Evolutionary conservation across 352 stramenopile genomes (phyloP).

Genomic region (Aphanomyces astaci): DNA sequence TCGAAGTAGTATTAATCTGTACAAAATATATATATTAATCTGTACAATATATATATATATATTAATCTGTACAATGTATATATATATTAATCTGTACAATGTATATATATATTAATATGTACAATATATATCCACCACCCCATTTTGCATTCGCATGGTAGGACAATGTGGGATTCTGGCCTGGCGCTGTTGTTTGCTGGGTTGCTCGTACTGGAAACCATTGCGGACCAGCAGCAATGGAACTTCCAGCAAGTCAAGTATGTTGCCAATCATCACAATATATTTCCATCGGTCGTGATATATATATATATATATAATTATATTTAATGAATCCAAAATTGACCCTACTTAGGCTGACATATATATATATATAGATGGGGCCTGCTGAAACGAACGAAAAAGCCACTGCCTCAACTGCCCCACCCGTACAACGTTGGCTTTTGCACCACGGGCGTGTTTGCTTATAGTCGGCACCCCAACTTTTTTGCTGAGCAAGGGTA

Average conservation of each 20-base stretch:
- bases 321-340: too few species aligned
- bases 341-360: too few species aligned
- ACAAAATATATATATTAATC: too few species aligned
- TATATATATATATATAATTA: neutral
- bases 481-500: constrained; percentile 85
- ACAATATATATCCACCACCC: neutral
- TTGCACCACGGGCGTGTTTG: constrained; percentile 83
- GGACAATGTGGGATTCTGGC: constrained; percentile 64
- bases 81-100: too few species aligned
- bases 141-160: neutral
- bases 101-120: too few species aligned
- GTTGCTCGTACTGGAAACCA: constrained; percentile 68
- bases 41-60: too few species aligned
- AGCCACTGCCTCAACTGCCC: constrained; percentile 36
- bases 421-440: constrained; percentile 65
- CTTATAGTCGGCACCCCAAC: constrained; percentile 90
- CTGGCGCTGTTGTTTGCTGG: constrained; percentile 56
- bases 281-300: neutral
- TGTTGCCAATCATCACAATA: constrained; percentile 26
- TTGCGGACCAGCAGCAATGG: constrained; percentile 90
- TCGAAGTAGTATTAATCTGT: too few species aligned
- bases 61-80: too few species aligned
- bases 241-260: constrained; percentile 87
- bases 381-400: neutral
- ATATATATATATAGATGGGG: neutral